These are phyloP conservation scores for Angomonas deanei DNA, from an alignment of 208 protist genomes.

Conservation along the genomic window DNA sequence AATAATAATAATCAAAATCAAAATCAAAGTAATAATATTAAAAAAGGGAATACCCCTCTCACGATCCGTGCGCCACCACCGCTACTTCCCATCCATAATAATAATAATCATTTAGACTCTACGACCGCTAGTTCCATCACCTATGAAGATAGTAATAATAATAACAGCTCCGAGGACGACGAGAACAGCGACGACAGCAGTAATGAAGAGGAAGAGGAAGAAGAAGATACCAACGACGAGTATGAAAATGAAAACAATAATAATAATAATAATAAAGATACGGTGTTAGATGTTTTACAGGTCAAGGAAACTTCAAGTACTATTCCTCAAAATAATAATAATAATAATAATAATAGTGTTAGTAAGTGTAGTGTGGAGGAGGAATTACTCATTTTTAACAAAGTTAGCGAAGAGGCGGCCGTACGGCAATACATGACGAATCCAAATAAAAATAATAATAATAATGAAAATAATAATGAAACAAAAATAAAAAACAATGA, in stretches of 20 bases:
- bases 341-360: not conserved
- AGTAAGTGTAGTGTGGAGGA: not conserved
- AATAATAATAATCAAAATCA: not conserved
- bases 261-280: not conserved
- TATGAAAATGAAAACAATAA: not conserved
- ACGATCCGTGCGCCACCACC: not conserved
- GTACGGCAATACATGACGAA: slow-evolving; percentile 5
- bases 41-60: not conserved
- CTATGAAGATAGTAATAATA: too few species aligned
- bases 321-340: too few species aligned
- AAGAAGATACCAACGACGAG: not conserved
- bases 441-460: not conserved
- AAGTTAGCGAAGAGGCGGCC: not conserved
- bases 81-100: too few species aligned
- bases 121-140: too few species aligned
- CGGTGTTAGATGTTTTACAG: too few species aligned
- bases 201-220: slow-evolving; percentile 1
- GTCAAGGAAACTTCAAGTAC: too few species aligned
- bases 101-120: too few species aligned
- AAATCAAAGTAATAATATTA: not conserved
- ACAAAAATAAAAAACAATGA: not conserved
- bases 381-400: not conserved
- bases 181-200: not conserved
- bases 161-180: too few species aligned
- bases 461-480: not conserved